Evolutionary conservation across 225 moss, liverwort and hornwort genomes (phyloP).

Genomic region (Polytrichum formosum): DNA sequence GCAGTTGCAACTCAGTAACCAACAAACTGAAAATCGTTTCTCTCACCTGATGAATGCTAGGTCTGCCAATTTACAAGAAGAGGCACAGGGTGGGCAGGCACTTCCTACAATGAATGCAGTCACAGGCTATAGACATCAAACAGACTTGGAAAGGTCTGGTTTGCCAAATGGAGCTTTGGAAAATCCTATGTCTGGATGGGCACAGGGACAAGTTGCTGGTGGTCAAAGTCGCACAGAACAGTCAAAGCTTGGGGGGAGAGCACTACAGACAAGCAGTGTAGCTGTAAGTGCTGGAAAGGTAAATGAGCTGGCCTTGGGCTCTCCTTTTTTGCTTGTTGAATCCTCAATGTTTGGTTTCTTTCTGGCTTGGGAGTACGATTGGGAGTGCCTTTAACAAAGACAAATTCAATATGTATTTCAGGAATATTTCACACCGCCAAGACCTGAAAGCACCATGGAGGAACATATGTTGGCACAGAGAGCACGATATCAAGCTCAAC

Average conservation of each 20-base stretch:
- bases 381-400: too few relatives aligned
- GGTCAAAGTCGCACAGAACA: slow-evolving; percentile 48
- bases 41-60: slow-evolving; percentile 33
- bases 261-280: slow-evolving; percentile 30
- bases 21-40: slow-evolving; percentile 43
- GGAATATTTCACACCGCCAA: slow-evolving; percentile 35
- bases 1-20: slow-evolving; percentile 48
- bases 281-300: slow-evolving; percentile 44
- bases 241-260: slow-evolving; percentile 40
- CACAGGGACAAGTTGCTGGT: slow-evolving; percentile 52
- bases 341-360: neutral
- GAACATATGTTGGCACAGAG: slow-evolving; percentile 38
- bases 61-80: slow-evolving; percentile 33
- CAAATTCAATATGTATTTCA: slow-evolving; percentile 13
- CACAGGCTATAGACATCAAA: slow-evolving; percentile 34
- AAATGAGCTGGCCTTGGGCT: slow-evolving; percentile 6
- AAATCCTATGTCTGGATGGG: slow-evolving; percentile 55
- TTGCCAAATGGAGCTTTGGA: slow-evolving; percentile 43
- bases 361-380: too few relatives aligned
- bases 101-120: slow-evolving; percentile 31
- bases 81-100: slow-evolving; percentile 30
- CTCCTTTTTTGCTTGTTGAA: too few relatives aligned
- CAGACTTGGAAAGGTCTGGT: slow-evolving; percentile 23
- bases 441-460: slow-evolving; percentile 46
- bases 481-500: slow-evolving; percentile 33